These are phyloP conservation scores for Apiotrichum akiyoshidainum DNA, from an alignment of 1,284 basidiomycete genomes.

Conservation along the genomic window DNA sequence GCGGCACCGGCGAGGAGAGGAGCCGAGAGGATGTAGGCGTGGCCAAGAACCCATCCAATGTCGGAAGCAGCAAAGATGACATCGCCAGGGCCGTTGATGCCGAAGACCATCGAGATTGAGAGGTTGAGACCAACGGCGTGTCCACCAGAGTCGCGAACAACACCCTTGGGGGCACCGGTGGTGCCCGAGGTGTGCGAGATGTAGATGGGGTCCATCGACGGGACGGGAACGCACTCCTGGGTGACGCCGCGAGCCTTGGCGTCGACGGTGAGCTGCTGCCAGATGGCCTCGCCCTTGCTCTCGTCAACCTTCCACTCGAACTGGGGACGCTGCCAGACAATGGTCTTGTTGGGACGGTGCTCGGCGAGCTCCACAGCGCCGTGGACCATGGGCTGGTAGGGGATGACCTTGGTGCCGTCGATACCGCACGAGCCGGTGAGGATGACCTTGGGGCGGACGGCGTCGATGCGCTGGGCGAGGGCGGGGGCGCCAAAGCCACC, in stretches of 20 bases:
- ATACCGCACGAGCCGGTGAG: constrained; percentile 72
- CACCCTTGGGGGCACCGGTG: constrained; percentile 92
- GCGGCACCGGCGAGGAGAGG: constrained; percentile 74
- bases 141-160: constrained; percentile 88
- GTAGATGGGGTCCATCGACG: constrained; percentile 18
- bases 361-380: constrained; percentile 9
- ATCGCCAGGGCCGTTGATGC: constrained; percentile 61
- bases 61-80: constrained; percentile 69
- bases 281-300: constrained; percentile 14
- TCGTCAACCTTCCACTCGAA: constrained; percentile 14
- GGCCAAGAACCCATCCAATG: constrained; percentile 95
- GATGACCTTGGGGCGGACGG: constrained; percentile 79
- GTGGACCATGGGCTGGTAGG: constrained; percentile 14
- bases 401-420: constrained; percentile 27
- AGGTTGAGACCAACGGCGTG: constrained; percentile 81
- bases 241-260: constrained; percentile 13
- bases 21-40: constrained; percentile 92
- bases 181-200: constrained; percentile 77
- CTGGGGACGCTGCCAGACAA: constrained; percentile 72
- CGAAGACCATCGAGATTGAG: constrained; percentile 88
- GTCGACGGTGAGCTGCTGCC: constrained; percentile 14
- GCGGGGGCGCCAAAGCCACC: constrained; percentile 95
- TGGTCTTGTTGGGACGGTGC: constrained; percentile 61
- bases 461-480: constrained; percentile 81
- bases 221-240: constrained; percentile 17